A percentile compares a stretch with the other conserved stretches of the same genome.
These are phyloP conservation scores for Bryoerythrophyllum caledonicum DNA, from an alignment of 225 moss, liverwort and hornwort species.

Conservation along the genomic window DNA sequence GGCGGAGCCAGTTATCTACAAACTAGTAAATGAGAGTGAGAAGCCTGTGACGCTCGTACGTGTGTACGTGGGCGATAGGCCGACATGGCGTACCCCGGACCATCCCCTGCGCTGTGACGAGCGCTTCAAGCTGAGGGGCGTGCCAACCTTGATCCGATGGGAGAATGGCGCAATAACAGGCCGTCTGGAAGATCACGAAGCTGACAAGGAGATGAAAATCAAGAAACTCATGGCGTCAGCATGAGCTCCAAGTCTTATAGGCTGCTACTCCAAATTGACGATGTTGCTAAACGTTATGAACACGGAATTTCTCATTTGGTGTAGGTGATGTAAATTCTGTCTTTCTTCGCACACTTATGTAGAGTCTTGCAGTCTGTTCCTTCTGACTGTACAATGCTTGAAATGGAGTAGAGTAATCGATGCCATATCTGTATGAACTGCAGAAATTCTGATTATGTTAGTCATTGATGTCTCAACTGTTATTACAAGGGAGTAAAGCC, in stretches of 20 bases:
- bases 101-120: constrained; percentile 75
- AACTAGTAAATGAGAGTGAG: constrained; percentile 54
- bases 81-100: constrained; percentile 71
- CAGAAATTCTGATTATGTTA: neutral
- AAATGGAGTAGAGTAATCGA: neutral
- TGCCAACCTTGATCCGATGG: constrained; percentile 88
- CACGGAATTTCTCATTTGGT: neutral
- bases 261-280: neutral
- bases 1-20: constrained; percentile 94
- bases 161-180: constrained; percentile 73
- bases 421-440: neutral
- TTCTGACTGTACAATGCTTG: constrained; percentile 3
- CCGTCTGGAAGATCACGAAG: constrained; percentile 87
- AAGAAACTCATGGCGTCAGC: constrained; percentile 43
- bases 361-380: neutral
- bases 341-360: neutral
- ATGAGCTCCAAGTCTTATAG: neutral
- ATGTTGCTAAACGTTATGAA: neutral
- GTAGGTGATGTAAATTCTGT: neutral
- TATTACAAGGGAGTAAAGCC: neutral
- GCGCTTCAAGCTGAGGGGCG: constrained; percentile 70
- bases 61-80: constrained; percentile 77
- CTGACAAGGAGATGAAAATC: constrained; percentile 67
- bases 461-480: neutral
- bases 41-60: constrained; percentile 71